Evolutionary conservation across 2,329 filamentous ascomycete genomes (phyloP).

Genomic region (Fusarium setosum): DNA sequence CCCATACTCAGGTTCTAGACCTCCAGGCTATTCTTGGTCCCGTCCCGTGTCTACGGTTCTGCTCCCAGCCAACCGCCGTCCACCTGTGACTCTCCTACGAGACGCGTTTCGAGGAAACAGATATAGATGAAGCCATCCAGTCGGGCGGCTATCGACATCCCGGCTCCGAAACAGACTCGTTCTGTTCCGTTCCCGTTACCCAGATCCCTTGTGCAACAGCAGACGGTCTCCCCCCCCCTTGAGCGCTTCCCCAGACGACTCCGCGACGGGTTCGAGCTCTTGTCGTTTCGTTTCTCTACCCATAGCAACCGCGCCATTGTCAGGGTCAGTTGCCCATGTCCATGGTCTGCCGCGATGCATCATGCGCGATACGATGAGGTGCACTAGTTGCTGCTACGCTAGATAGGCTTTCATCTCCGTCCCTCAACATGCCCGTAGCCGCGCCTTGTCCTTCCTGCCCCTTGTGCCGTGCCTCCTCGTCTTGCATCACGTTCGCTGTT

Average conservation of each 20-base stretch:
- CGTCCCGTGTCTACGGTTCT: constrained; percentile 12
- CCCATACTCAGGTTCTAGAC: too few relatives aligned
- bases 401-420: background rate
- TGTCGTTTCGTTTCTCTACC: too few relatives aligned
- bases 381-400: constrained; percentile 22
- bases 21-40: constrained; percentile 11
- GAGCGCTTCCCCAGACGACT: constrained; percentile 34
- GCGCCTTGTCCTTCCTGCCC: constrained; percentile 22
- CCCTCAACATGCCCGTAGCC: constrained; percentile 21
- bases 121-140: constrained; percentile 15
- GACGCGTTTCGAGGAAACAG: constrained; percentile 6
- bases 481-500: constrained; percentile 5
- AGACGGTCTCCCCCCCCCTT: constrained; percentile 7
- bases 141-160: constrained; percentile 37
- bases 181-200: background rate
- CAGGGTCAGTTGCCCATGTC: too few relatives aligned
- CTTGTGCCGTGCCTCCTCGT: background rate
- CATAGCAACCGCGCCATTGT: constrained; percentile 23
- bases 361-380: constrained; percentile 35
- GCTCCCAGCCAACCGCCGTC: constrained; percentile 14
- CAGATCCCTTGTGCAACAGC: constrained; percentile 9
- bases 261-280: too few relatives aligned
- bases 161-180: constrained; percentile 27
- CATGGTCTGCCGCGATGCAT: constrained; percentile 21
- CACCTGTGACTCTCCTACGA: constrained; percentile 19